These are phyloP conservation scores for Baudoinia panamericana DNA, from an alignment of 495 filamentous ascomycete genomes.

Conservation along the genomic window DNA sequence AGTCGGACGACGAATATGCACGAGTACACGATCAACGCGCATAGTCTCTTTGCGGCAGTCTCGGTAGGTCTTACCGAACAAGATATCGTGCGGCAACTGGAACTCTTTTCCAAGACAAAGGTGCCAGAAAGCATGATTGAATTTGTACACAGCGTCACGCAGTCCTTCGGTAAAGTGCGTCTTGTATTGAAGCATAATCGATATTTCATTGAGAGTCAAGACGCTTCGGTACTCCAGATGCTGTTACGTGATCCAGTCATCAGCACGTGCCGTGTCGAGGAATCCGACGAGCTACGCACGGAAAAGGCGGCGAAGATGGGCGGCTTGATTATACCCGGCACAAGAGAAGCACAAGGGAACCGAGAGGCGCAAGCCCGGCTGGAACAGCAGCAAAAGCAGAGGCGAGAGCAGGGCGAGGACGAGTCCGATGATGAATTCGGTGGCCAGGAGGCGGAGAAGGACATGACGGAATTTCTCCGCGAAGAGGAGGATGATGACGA, in stretches of 20 bases:
- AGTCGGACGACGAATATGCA: conserved; percentile 80
- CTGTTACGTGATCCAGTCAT: conserved; percentile 65
- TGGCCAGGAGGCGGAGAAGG: conserved; percentile 18
- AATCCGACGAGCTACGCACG: conserved; percentile 57
- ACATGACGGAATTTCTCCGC: conserved; percentile 46
- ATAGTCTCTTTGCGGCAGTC: conserved; percentile 89
- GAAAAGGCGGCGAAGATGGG: conserved; percentile 75
- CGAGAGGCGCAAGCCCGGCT: conserved; percentile 42
- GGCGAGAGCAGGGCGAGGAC: conserved; percentile 27
- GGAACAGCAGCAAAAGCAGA: conserved; percentile 31
- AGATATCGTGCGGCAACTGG: conserved; percentile 81
- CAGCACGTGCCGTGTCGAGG: conserved; percentile 47
- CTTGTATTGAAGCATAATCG: conserved; percentile 87
- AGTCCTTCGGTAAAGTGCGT: conserved; percentile 89
- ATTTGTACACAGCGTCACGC: conserved; percentile 73
- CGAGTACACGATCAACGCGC: conserved; percentile 81
- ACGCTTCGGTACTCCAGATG: conserved; percentile 70
- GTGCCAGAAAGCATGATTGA: conserved; percentile 62
- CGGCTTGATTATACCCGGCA: conserved; percentile 87
- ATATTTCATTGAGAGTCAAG: conserved; percentile 84
- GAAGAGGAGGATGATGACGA: conserved; percentile 76
- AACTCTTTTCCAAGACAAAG: conserved; percentile 74
- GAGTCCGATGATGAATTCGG: conserved; percentile 37
- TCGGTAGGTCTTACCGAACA: conserved; percentile 75
- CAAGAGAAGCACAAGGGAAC: conserved; percentile 78